phyloP scores from a whole-genome alignment of 441 rosid genomes.

The Mallotus japonicus region DNA sequence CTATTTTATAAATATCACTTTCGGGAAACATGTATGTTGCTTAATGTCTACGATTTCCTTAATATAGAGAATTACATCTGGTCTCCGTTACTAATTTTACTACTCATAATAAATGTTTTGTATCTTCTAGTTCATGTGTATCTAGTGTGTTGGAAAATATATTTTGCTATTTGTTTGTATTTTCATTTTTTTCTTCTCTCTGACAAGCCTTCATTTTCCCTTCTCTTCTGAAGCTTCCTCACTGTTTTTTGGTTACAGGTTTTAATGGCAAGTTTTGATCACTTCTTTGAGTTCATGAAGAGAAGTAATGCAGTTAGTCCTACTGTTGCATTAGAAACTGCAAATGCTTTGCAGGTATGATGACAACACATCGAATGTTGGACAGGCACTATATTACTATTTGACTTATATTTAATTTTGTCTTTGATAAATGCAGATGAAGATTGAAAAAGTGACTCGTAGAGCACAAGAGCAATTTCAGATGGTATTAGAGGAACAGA shows the following conservation, averaged over 20 bases:
- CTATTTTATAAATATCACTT: neutral
- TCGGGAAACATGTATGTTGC: neutral
- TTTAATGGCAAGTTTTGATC: slow-evolving; percentile 87
- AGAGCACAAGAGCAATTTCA: slow-evolving; percentile 98
- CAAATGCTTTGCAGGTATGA: slow-evolving; percentile 95
- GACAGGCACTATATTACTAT: neutral
- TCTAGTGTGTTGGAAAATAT: neutral
- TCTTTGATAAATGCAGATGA: slow-evolving; percentile 52
- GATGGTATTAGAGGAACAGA: slow-evolving; percentile 90
- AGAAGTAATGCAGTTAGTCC: slow-evolving; percentile 98
- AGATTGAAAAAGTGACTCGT: slow-evolving; percentile 95
- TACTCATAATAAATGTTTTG: neutral
- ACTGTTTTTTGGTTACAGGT: slow-evolving; percentile 48
- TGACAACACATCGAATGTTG: slow-evolving; percentile 20
- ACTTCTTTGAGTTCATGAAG: slow-evolving; percentile 87
- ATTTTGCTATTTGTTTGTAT: slow-evolving; percentile 7
- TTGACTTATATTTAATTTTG: slow-evolving; percentile 21
- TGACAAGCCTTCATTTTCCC: neutral
- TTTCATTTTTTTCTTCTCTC: neutral
- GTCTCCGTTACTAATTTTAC: neutral
- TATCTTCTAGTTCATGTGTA: neutral
- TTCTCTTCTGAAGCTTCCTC: slow-evolving; percentile 18
- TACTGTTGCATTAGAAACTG: slow-evolving; percentile 91
- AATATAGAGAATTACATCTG: neutral
- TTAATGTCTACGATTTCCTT: neutral